Conservation (phyloP, 2,329 filamentous ascomycete species). For the Alternaria hordeiaustralica region DNA sequence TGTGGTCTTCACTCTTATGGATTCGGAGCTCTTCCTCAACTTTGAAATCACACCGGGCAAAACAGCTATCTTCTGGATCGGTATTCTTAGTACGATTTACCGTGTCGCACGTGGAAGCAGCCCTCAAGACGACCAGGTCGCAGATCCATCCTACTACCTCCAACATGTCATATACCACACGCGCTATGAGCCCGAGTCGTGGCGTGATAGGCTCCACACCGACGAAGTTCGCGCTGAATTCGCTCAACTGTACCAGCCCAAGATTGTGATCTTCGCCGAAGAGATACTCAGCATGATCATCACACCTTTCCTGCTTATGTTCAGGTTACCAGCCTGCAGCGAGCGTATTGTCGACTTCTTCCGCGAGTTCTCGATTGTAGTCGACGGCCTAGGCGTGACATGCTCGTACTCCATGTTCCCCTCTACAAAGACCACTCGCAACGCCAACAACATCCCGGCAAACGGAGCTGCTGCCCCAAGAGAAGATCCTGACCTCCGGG, state of each 20-base stretch:
- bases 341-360: slow-evolving; percentile 98
- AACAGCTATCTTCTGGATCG: slow-evolving; percentile 89
- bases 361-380: slow-evolving; percentile 94
- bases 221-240: slow-evolving; percentile 94
- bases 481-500: slow-evolving; percentile 69
- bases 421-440: slow-evolving; percentile 79
- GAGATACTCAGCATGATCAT: slow-evolving; percentile 92
- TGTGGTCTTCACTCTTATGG: slow-evolving; percentile 81
- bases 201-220: slow-evolving; percentile 88
- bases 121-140: slow-evolving; percentile 83
- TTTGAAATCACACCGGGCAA: slow-evolving; percentile 91
- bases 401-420: slow-evolving; percentile 98
- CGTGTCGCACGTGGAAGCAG: slow-evolving; percentile 81
- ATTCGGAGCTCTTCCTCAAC: slow-evolving; percentile 86
- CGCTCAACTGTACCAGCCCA: slow-evolving; percentile 86
- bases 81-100: slow-evolving; percentile 82
- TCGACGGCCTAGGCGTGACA: slow-evolving; percentile 93
- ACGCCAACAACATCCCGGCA: slow-evolving; percentile 54
- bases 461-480: slow-evolving; percentile 45
- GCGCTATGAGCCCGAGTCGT: slow-evolving; percentile 87
- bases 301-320: slow-evolving; percentile 86
- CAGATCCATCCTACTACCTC: slow-evolving; percentile 90
- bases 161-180: slow-evolving; percentile 90
- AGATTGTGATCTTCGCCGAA: slow-evolving; percentile 88
- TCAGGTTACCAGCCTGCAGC: slow-evolving; percentile 84